Percentiles rank a stretch among this genome's conserved stretches.
These are phyloP conservation scores for Mycena galopus DNA, from an alignment of 768 basidiomycete species.

Conservation along the genomic window DNA sequence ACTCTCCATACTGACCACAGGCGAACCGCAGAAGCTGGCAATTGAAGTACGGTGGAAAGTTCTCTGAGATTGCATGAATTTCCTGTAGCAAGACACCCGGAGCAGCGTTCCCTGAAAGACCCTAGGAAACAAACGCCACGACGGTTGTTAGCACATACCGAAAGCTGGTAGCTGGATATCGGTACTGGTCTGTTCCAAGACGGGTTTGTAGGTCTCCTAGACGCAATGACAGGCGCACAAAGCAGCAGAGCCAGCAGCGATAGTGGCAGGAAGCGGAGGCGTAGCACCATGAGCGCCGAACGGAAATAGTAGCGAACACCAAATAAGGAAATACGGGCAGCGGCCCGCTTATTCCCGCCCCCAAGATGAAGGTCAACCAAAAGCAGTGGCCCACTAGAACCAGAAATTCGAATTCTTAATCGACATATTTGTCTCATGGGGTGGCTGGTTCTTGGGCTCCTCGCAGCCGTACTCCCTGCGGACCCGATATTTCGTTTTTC, in stretches of 20 bases:
- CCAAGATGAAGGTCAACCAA: no score
- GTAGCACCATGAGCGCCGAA: no score
- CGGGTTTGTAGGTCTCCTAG: conserved; percentile 17
- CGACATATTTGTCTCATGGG: no score
- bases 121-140: conserved; percentile 14
- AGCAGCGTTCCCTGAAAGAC: conserved; percentile 19
- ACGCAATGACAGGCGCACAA: conserved; percentile 16
- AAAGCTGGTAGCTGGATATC: conserved; percentile 34
- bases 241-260: conserved; percentile 27
- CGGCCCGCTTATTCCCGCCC: no score
- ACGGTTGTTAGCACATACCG: conserved; percentile 16
- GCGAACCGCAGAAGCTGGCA: conserved; percentile 92
- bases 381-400: no score
- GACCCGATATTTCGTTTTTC: no score
- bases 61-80: conserved; percentile 49
- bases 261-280: conserved; percentile 13
- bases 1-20: conserved; percentile 93
- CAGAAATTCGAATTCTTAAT: no score
- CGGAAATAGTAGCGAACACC: no score
- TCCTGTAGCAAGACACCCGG: conserved; percentile 16
- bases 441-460: no score
- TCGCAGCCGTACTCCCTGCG: no score
- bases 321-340: no score
- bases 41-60: conserved; percentile 95
- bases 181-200: conserved; percentile 24